These are phyloP conservation scores for Lasiosphaeriaceae sp. DNA, from an alignment of 495 filamentous ascomycete genomes.

Conservation along the genomic window DNA sequence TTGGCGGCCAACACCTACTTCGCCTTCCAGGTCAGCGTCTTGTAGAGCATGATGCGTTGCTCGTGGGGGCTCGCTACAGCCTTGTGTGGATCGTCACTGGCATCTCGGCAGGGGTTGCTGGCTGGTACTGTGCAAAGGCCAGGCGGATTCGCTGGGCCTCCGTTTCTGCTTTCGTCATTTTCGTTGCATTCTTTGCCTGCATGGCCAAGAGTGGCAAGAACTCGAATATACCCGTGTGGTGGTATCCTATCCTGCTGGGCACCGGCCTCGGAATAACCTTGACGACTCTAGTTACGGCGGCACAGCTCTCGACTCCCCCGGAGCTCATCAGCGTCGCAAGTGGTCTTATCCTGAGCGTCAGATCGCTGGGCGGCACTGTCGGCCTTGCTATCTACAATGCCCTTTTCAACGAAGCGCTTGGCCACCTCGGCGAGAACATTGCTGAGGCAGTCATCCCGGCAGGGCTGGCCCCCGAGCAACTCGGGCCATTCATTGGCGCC, in stretches of 20 bases:
- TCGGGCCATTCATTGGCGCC: constrained; percentile 18
- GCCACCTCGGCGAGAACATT: constrained; percentile 17
- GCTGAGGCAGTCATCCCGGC: constrained; percentile 16
- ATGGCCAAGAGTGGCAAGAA: constrained; percentile 24
- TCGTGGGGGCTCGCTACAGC: constrained; percentile 22
- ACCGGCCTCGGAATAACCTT: constrained; percentile 26
- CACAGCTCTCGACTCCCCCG: constrained; percentile 30
- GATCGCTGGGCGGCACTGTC: constrained; percentile 30
- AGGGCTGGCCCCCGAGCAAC: constrained; percentile 13
- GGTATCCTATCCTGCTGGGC: constrained; percentile 28
- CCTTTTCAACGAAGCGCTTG: constrained; percentile 14
- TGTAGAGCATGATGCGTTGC: constrained; percentile 28
- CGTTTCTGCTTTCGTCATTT: constrained; percentile 19
- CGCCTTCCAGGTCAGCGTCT: constrained; percentile 27
- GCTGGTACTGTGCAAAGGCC: constrained; percentile 22
- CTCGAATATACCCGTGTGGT: constrained; percentile 22
- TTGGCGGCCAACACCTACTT: constrained; percentile 37
- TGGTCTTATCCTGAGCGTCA: constrained; percentile 29
- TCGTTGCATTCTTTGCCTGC: constrained; percentile 22
- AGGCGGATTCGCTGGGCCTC: constrained; percentile 20
- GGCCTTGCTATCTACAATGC: constrained; percentile 34
- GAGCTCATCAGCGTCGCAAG: constrained; percentile 30
- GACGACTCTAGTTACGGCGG: constrained; percentile 25
- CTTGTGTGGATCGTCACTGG: constrained; percentile 21
- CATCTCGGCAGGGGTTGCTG: constrained; percentile 16